These are phyloP conservation scores for Aquilaria yunnanensis DNA, from an alignment of 345 rosid genomes.

Conservation along the genomic window DNA sequence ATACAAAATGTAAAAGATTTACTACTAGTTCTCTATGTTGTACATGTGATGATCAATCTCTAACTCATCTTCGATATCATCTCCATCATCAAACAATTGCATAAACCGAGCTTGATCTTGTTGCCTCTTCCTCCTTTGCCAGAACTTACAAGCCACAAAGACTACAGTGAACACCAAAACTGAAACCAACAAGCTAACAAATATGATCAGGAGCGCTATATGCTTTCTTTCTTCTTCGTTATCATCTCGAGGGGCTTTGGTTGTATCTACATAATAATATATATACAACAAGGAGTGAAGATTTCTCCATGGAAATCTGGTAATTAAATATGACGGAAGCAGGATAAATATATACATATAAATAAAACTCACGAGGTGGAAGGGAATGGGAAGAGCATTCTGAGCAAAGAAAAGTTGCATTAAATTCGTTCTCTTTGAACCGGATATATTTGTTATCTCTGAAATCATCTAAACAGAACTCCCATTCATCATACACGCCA, in stretches of 20 bases:
- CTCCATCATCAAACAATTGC: constrained; percentile 86
- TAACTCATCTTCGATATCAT: constrained; percentile 78
- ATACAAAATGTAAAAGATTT: too few species aligned
- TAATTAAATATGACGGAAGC: not conserved
- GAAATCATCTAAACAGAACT: constrained; percentile 81
- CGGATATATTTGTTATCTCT: constrained; percentile 47
- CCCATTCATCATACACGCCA: constrained; percentile 83
- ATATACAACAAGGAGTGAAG: not conserved
- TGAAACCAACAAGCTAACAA: constrained; percentile 32
- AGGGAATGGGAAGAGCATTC: constrained; percentile 32
- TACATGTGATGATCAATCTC: constrained; percentile 28
- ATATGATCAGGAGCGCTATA: constrained; percentile 31
- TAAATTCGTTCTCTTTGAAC: constrained; percentile 44
- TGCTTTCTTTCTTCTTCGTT: constrained; percentile 25
- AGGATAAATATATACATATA: not conserved
- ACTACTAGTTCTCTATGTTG: not conserved
- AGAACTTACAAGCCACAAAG: constrained; percentile 41
- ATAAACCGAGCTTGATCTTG: constrained; percentile 88
- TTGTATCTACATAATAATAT: constrained; percentile 27
- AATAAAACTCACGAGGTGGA: constrained; percentile 33
- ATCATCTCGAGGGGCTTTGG: constrained; percentile 16
- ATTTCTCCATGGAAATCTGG: not conserved
- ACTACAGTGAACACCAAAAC: constrained; percentile 28
- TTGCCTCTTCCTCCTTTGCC: constrained; percentile 71
- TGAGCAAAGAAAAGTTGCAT: constrained; percentile 64